Conservation (phyloP, 192 early-diverging fungal species). For the Gryganskiella cystojenkinii region DNA sequence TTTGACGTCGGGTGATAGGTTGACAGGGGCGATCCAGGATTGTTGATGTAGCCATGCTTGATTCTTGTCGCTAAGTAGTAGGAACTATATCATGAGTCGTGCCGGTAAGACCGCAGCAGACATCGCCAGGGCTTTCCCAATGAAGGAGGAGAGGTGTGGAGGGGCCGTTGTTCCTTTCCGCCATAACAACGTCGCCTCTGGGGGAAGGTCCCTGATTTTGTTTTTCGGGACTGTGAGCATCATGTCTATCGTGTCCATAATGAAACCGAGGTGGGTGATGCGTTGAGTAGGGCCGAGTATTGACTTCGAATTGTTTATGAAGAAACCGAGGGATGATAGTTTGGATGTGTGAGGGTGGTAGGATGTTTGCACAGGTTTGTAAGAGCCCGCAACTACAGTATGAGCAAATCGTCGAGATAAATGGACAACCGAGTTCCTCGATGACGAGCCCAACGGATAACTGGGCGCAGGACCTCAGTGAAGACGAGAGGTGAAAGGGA, state of each 20-base stretch:
- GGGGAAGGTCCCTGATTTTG: constrained; percentile 29
- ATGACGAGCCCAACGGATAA: constrained; percentile 30
- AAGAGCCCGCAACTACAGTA: neutral
- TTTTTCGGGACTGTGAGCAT: constrained; percentile 21
- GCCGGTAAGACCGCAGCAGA: constrained; percentile 42
- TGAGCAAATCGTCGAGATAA: constrained; percentile 47
- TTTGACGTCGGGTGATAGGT: neutral
- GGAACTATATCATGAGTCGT: constrained; percentile 18
- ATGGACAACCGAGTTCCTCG: constrained; percentile 29
- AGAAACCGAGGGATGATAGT: constrained; percentile 13
- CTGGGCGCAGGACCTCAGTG: constrained; percentile 39
- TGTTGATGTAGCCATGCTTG: neutral
- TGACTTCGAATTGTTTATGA: constrained; percentile 32
- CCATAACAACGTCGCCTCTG: constrained; percentile 20
- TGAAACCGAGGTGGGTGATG: constrained; percentile 28
- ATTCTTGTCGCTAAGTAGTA: constrained; percentile 43
- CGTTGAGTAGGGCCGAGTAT: constrained; percentile 8
- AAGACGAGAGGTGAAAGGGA: constrained; percentile 36
- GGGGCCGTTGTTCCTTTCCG: neutral
- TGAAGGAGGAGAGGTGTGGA: constrained; percentile 27
- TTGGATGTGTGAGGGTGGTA: constrained; percentile 1
- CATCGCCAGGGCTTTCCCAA: constrained; percentile 27
- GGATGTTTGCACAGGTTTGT: neutral
- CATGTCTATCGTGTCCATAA: constrained; percentile 26
- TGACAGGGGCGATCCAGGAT: constrained; percentile 16